Evolutionary conservation across 306 rosid genomes (phyloP).

Genomic region (Cercis canadensis): DNA sequence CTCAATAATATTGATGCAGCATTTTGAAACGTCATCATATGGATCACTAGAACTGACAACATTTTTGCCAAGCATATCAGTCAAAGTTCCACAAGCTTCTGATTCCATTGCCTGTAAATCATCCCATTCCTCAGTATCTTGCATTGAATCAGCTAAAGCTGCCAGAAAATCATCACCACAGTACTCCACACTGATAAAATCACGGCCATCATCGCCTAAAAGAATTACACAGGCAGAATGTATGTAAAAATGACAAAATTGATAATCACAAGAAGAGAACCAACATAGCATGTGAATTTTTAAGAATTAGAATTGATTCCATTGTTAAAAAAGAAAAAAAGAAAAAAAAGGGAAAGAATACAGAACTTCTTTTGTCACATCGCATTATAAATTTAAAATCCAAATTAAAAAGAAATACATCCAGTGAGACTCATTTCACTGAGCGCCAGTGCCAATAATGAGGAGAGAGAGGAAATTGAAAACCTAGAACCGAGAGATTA

Average conservation of each 20-base stretch:
- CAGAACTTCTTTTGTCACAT: no score
- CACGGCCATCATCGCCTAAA: conserved; percentile 82
- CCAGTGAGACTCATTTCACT: background rate
- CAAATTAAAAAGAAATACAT: background rate
- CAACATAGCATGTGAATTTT: no score
- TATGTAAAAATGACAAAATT: background rate
- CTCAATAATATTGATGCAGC: conserved; percentile 44
- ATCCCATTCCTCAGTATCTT: conserved; percentile 88
- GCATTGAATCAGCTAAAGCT: conserved; percentile 69
- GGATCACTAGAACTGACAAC: conserved; percentile 29
- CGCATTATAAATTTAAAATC: background rate
- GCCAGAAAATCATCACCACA: conserved; percentile 93
- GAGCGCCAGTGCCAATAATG: background rate
- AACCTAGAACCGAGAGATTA: background rate
- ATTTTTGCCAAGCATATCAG: conserved; percentile 48
- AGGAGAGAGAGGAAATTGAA: background rate
- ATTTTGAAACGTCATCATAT: conserved; percentile 20
- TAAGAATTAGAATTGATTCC: background rate
- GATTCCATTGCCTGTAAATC: conserved; percentile 77
- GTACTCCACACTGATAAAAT: conserved; percentile 83
- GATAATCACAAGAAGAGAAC: background rate
- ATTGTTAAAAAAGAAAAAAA: no score
- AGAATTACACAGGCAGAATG: background rate
- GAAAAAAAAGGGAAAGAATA: no score
- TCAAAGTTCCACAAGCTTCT: conserved; percentile 72